Base-by-base conservation (phyloP, 2,329 filamentous ascomycete species). In the Colletotrichum cordylinicola region DNA sequence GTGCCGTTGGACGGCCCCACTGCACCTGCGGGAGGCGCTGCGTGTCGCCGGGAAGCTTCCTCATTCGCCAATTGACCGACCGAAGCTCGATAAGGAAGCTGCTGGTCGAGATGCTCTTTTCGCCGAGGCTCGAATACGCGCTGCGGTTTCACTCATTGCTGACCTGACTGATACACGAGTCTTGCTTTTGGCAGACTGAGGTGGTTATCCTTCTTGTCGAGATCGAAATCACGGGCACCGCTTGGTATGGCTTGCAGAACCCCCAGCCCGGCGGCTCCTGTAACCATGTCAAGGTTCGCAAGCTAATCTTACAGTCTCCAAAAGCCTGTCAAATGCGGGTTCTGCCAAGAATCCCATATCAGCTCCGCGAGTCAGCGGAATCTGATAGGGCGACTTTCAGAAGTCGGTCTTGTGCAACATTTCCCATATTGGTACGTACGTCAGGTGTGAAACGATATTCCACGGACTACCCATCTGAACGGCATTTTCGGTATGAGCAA, bases 61-160 rank as follows among this genome's bases (percentile, higher is more conserved):
- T 69, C 21, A 75, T 75, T 75, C 58, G 73, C 27, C 73, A 73
- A 75, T 73, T 73, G 39, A 29, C 7, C 21, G 8, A 27, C 58
- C 68, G 15, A 61, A 68, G 43, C 73, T 73, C 43, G 72, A 72
- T 55, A 52, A 37, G 67, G 72, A 66, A 71, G 72, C 35, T 52
- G 43, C 43, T 21, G 43, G 43, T 52, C 43, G 43, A 52, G 43
- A 52, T 52, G 6, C 12, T 52, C 43, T 52, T 52, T 8, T 52
- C 43, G 43, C 43, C 43, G 43, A 52, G 43, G n/a, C n/a, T 13
- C n/a, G 43, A 52, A 4, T 0, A 52, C 13, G 43, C 10, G n/a
- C 43, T 13, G 43, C n/a, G n/a, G 43, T 8, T 70, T 24, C 31
- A 43, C 21, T 39, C 4, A 24, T 1, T 0, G n/a, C n/a, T 52